Percentiles rank a stretch among this genome's conserved stretches.
These are phyloP conservation scores for Phascolomyces articulosus DNA, from an alignment of 371 early-diverging fungal species.

Conservation along the genomic window DNA sequence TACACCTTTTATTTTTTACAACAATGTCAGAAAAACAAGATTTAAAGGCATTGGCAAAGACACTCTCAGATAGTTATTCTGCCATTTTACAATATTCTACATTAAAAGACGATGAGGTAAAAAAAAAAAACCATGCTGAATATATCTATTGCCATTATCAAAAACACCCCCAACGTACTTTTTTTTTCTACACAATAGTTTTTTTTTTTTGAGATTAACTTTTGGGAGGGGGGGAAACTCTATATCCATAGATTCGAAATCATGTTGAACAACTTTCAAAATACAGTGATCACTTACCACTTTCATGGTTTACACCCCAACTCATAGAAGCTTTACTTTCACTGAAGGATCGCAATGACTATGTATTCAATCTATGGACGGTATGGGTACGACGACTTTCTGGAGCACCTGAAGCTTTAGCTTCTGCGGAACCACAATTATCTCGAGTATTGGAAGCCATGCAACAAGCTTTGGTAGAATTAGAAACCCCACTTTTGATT, in stretches of 20 bases:
- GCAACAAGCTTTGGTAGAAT: slow-evolving; percentile 6
- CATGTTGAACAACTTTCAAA: slow-evolving; percentile 34
- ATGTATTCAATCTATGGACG: slow-evolving; percentile 27
- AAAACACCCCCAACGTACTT: too few relatives aligned
- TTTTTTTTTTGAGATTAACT: too few relatives aligned
- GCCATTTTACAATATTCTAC: slow-evolving; percentile 30
- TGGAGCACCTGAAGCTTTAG: slow-evolving; percentile 14
- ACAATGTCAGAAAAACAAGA: slow-evolving; percentile 19
- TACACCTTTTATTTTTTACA: too few relatives aligned
- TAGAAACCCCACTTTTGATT: neutral
- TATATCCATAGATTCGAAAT: slow-evolving; percentile 22
- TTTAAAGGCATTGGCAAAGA: slow-evolving; percentile 38
- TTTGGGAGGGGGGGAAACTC: too few relatives aligned
- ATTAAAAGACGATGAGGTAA: slow-evolving; percentile 23
- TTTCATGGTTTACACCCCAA: slow-evolving; percentile 45
- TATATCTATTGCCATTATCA: too few relatives aligned
- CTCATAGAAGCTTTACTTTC: slow-evolving; percentile 25
- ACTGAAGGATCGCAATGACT: slow-evolving; percentile 12
- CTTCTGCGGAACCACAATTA: slow-evolving; percentile 15
- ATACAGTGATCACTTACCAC: slow-evolving; percentile 45
- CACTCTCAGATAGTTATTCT: slow-evolving; percentile 42
- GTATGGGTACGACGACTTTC: slow-evolving; percentile 42
- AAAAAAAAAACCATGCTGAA: too few relatives aligned
- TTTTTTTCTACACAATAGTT: too few relatives aligned
- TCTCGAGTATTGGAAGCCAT: slow-evolving; percentile 18